Evolutionary conservation across 768 basidiomycete genomes (phyloP).

Genomic region (Boletus subcaerulescens): DNA sequence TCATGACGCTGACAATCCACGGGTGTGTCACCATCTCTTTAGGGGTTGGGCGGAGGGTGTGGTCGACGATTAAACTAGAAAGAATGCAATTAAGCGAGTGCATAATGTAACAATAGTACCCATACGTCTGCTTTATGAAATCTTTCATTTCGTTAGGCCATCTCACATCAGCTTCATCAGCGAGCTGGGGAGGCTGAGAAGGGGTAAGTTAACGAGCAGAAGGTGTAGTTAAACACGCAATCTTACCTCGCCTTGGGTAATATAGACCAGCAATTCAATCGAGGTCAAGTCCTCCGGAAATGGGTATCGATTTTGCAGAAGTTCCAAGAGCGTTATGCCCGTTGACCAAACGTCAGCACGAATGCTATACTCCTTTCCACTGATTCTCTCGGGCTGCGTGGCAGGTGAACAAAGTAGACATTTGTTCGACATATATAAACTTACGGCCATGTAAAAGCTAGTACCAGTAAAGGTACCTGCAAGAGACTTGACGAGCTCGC

Average conservation of each 20-base stretch:
- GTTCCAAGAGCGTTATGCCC: slow-evolving; percentile 90
- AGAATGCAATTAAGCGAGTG: slow-evolving; percentile 5
- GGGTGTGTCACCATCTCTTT: slow-evolving; percentile 80
- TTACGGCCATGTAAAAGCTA: slow-evolving; percentile 97
- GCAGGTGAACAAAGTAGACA: slow-evolving; percentile 1
- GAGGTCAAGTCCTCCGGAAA: slow-evolving; percentile 89
- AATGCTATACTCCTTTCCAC: slow-evolving; percentile 88
- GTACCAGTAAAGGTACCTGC: slow-evolving; percentile 98
- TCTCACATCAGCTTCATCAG: slow-evolving; percentile 60
- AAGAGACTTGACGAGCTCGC: slow-evolving; percentile 85
- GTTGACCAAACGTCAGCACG: slow-evolving; percentile 98
- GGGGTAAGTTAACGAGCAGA: slow-evolving; percentile 14
- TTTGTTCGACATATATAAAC: slow-evolving; percentile 32
- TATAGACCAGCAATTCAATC: slow-evolving; percentile 93
- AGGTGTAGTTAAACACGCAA: neutral
- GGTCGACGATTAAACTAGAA: slow-evolving; percentile 66
- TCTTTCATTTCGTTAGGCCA: slow-evolving; percentile 90
- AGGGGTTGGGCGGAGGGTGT: slow-evolving; percentile 70
- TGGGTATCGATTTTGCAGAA: slow-evolving; percentile 92
- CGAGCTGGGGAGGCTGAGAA: slow-evolving; percentile 72
- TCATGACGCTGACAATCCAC: slow-evolving; percentile 77
- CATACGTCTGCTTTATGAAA: slow-evolving; percentile 83
- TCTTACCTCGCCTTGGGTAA: slow-evolving; percentile 73
- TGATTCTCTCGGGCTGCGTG: slow-evolving; percentile 86
- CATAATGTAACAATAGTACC: slow-evolving; percentile 6